These are phyloP conservation scores for Chrysanthemum lavandulifolium DNA, from an alignment of 129 eudicot genomes.

Conservation along the genomic window DNA sequence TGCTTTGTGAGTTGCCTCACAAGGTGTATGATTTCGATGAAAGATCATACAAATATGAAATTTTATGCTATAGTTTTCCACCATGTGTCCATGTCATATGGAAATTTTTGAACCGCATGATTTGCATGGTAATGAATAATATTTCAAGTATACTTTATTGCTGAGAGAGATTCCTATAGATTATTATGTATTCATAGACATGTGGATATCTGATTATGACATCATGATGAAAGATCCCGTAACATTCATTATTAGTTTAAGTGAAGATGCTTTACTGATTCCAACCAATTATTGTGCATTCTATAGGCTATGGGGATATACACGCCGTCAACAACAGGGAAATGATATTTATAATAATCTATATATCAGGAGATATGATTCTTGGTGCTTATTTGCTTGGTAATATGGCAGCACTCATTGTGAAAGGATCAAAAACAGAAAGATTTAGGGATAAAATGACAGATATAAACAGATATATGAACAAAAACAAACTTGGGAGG, in stretches of 20 bases:
- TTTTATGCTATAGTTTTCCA: too few species aligned
- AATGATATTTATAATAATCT: constrained; percentile 74
- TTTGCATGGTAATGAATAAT: too few species aligned
- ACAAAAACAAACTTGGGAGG: constrained; percentile 60
- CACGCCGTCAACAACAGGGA: constrained; percentile 75
- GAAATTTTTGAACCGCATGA: too few species aligned
- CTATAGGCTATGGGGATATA: constrained; percentile 75
- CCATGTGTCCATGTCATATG: too few species aligned
- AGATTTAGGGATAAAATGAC: constrained; percentile 73
- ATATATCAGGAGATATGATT: constrained; percentile 71
- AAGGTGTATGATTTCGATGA: too few species aligned
- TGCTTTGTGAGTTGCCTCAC: too few species aligned
- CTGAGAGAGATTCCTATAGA: too few species aligned
- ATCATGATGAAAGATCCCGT: too few species aligned
- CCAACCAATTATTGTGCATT: constrained; percentile 6
- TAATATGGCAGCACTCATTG: constrained; percentile 78
- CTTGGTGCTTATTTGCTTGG: constrained; percentile 81
- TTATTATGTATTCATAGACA: too few species aligned
- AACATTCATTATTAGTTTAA: background rate
- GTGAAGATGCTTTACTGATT: background rate
- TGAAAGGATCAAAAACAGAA: constrained; percentile 78
- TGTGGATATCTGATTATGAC: too few species aligned
- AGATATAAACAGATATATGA: constrained; percentile 57
- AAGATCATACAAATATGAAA: too few species aligned
- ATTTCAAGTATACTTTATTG: too few species aligned